Base-by-base conservation (phyloP, 2,329 filamentous ascomycete genomes). In the Ophiostoma sp. region DNA sequence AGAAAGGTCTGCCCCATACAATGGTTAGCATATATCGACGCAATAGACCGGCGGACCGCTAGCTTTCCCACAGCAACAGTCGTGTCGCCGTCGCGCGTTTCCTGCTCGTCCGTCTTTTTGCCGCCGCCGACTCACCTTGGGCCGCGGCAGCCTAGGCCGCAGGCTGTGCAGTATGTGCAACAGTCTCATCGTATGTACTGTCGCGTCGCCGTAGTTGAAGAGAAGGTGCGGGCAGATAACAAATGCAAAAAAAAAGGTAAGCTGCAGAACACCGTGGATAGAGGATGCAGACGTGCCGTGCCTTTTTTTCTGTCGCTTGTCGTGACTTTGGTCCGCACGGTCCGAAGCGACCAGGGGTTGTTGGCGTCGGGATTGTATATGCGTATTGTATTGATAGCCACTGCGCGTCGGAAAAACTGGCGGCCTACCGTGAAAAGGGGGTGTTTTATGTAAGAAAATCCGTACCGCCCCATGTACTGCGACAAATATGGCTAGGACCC, bases 1-100 rank as follows among this genome's bases (percentile, higher is more conserved):
- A 97, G 85, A 77, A 97, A 94, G 64, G 87, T 89, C 93, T 97
- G 76, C 41, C 18, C 2, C 11, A 3, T 4, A 18, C 12, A 60
- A 27, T 2, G 27, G n/a, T 36, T 8, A 60, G 55, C 38, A 60
- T 12, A 38, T 38, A 14, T 60, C 36, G 9, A 12, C 42, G 27
- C 27, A 27, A 27, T 1, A 27, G 27, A 27, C 27, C 27, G 27
- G 27, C 27, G 2, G 27, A 27, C 27, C 27, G 27, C 27, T 2
- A 27, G 27, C 27, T 27, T 27, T 27, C 27, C 27, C 27, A 27
- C 27, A 27, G 27, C 27, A 27, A 27, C 27, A 2, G 27, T 27
- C 27, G 18, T 11, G n/a, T 14, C 5, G 45, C 45, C 12, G 12
- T 18, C 18, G 8, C 4, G 8, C 27, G 49, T 27, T 55, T 55